A percentile compares a stretch with the other conserved stretches of the same genome.
Evolutionary conservation across 192 early-diverging fungal genomes (phyloP).

Genomic region (Funneliformis geosporum): DNA sequence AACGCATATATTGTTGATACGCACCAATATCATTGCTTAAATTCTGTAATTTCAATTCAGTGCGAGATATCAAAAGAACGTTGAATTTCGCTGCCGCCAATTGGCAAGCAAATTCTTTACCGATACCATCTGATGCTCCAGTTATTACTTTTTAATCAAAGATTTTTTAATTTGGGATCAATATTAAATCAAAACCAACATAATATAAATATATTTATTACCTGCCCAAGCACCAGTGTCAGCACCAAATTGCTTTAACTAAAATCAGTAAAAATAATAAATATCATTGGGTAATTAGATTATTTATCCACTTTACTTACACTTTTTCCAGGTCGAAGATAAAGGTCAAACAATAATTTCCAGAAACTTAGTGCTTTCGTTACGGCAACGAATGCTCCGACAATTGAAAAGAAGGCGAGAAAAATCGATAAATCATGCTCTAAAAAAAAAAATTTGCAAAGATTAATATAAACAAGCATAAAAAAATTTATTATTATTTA

Average conservation of each 20-base stretch:
- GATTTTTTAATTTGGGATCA: background rate
- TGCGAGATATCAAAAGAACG: constrained; percentile 81
- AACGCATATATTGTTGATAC: background rate
- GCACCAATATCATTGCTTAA: constrained; percentile 66
- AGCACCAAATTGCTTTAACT: constrained; percentile 60
- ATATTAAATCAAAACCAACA: background rate
- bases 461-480: no score
- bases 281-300: background rate
- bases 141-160: constrained; percentile 71
- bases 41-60: constrained; percentile 73
- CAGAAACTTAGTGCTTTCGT: constrained; percentile 38
- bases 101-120: constrained; percentile 91
- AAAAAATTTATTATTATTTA: no score
- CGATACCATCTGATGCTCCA: constrained; percentile 96
- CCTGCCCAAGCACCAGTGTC: constrained; percentile 64
- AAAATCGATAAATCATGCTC: no score
- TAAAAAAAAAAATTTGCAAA: no score
- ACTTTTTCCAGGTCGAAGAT: constrained; percentile 45
- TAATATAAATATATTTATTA: constrained; percentile 23
- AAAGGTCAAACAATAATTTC: constrained; percentile 47
- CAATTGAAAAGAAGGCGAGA: background rate
- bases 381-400: background rate
- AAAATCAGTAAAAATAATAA: background rate
- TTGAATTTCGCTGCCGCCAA: constrained; percentile 84
- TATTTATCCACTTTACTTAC: constrained; percentile 30